phyloP scores from a whole-genome alignment of 345 rosid genomes.

The Raphanus raphanistrum region DNA sequence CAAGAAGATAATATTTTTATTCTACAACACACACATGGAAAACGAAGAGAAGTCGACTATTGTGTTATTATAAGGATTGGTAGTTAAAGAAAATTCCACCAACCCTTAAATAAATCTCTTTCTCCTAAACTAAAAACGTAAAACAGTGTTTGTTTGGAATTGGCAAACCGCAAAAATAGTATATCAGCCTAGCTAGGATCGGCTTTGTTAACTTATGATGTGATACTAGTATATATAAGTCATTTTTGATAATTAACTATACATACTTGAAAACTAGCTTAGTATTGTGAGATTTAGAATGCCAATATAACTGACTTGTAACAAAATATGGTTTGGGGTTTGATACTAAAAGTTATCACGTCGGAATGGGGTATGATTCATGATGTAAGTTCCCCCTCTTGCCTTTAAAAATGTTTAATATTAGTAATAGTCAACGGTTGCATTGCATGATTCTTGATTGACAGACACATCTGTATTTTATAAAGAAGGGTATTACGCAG shows the following conservation, averaged over 20 bases:
- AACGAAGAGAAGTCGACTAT: constrained; percentile 10
- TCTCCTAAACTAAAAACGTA: background rate
- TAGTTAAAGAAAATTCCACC: background rate
- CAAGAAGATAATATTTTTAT: background rate
- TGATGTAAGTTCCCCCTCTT: background rate
- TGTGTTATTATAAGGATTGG: background rate
- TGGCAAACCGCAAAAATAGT: background rate
- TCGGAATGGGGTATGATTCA: background rate
- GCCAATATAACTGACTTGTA: background rate
- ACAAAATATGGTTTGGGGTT: background rate
- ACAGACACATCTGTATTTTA: background rate
- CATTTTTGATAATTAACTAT: background rate
- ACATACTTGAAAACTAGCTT: background rate
- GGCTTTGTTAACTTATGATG: background rate
- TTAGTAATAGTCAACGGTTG: background rate
- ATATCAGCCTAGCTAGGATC: background rate
- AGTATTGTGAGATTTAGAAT: background rate
- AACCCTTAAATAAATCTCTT: background rate
- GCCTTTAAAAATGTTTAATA: background rate
- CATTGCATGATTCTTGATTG: background rate
- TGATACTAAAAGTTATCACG: background rate
- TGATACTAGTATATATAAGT: background rate
- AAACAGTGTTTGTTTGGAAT: background rate
- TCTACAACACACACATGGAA: constrained; percentile 15
- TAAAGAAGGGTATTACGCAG: background rate